Percentiles rank a stretch among this genome's conserved stretches.
Conservation (phyloP, 1,284 basidiomycete species). For the Takashimella koratensis region DNA sequence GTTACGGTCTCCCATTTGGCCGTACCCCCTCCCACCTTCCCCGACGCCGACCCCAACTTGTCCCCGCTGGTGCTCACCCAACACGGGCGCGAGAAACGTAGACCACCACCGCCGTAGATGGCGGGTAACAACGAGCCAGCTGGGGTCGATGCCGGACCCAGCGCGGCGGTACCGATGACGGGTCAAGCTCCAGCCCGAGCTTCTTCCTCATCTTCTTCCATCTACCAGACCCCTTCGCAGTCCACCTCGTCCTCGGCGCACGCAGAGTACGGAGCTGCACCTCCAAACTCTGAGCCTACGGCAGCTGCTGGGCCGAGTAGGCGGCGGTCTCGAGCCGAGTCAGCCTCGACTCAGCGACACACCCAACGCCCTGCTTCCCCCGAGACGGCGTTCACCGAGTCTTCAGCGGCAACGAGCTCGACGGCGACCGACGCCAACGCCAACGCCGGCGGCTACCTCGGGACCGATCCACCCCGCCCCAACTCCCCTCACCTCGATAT, state of each 20-base stretch:
- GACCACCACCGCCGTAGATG: neutral
- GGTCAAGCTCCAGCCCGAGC: too few relatives aligned
- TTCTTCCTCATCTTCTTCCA: too few relatives aligned
- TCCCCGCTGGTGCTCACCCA: too few relatives aligned
- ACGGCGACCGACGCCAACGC: neutral
- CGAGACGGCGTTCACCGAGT: neutral
- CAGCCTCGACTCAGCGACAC: neutral
- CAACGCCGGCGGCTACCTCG: neutral
- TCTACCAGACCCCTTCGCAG: neutral
- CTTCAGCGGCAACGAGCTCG: neutral
- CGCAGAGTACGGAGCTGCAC: neutral
- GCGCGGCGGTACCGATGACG: neutral
- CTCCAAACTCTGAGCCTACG: neutral
- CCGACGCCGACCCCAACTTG: slow-evolving; percentile 6
- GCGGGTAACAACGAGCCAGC: neutral
- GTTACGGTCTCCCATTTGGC: neutral
- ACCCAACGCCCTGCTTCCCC: neutral
- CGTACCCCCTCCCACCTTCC: slow-evolving; percentile 4
- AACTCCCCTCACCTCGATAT: slow-evolving; percentile 52
- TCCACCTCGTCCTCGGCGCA: neutral
- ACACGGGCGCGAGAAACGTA: too few relatives aligned
- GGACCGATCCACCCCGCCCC: neutral
- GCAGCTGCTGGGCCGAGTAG: neutral
- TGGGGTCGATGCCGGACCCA: neutral
- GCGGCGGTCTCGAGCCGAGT: neutral